Percentiles rank a stretch among this genome's conserved stretches.
Conservation (phyloP, 305 asterid genomes). For the Fraxinus xanthoxyloides region DNA sequence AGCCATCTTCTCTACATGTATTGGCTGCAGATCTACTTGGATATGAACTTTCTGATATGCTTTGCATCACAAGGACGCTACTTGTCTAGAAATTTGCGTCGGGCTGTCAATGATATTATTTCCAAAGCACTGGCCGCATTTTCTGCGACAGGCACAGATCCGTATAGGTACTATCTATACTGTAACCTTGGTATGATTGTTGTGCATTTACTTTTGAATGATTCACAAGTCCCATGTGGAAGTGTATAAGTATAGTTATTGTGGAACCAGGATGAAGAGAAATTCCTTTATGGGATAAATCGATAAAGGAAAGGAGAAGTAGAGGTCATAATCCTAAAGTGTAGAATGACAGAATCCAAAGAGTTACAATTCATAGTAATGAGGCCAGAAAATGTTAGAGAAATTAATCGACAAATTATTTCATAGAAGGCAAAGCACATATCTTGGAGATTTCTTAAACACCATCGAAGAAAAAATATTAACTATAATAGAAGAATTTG, state of each 20-base stretch:
- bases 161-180: constrained; percentile 60
- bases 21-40: constrained; percentile 85
- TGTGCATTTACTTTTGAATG: constrained; percentile 14
- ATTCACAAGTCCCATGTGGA: background rate
- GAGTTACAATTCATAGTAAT: background rate
- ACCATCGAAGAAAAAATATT: background rate
- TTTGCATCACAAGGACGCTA: constrained; percentile 96
- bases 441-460: background rate
- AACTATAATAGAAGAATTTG: background rate
- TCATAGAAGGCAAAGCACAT: background rate
- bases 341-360: background rate
- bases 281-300: background rate
- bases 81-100: constrained; percentile 87
- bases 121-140: constrained; percentile 74
- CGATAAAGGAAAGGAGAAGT: background rate
- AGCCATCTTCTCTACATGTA: constrained; percentile 3
- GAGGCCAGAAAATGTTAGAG: background rate
- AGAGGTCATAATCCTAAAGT: background rate
- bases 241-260: background rate
- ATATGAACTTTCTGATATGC: constrained; percentile 92
- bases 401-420: background rate
- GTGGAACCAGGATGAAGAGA: background rate
- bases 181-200: constrained; percentile 11
- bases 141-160: constrained; percentile 86
- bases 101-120: constrained; percentile 79